Base-by-base conservation (phyloP, 2,329 filamentous ascomycete species). In the Myotisia sp. region DNA sequence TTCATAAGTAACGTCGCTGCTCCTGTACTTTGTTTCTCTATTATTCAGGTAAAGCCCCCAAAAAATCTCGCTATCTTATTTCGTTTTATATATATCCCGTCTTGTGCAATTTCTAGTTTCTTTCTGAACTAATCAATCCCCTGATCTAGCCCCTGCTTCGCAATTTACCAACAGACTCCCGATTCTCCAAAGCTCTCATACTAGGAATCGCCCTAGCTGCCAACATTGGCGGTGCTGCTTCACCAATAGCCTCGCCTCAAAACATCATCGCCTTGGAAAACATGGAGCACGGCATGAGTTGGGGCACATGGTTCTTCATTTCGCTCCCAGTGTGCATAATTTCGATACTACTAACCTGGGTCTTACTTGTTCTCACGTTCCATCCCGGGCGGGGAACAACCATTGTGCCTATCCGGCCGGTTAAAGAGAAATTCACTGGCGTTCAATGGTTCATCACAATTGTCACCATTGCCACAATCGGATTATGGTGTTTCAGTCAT, bases 1-100 rank as follows among this genome's bases (percentile, higher is more conserved):
- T 84, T 92, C 68, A 95, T 98, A 51, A 93, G 85, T 60, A 98
- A 98, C 47, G 92, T 98, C 18, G 90, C 90, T 1, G 87, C 92
- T 1, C 90, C 90, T 0, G 90, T 98, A 6, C 70, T 98, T 23
- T 98, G 90, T 64, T 95, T 92, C 58, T 92, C 85, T 13, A 94
- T 98, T 49, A 92, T 98, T 40, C 86, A 93, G 69, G 79, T 82
- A 58, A 47, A 29, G n/a, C n/a, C n/a, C 8, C 10, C 7, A 24
- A 7, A 8, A 10, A 24, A 7, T 8, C 22, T 7, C 22, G 6
- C 12, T 17, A 8, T 29, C 16, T 27, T 28, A 10, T 6, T 23
- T 23, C 21, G 17, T 30, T 4, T 14, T 13, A 3, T 12, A 10
- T 21, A 13, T 12, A 20, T 12, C 5, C 20, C 17, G 13, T 3